A percentile compares a stretch with the other conserved stretches of the same genome.
Evolutionary conservation across 2,329 filamentous ascomycete genomes (phyloP).

Genomic region (Mycocentrospora acerina): DNA sequence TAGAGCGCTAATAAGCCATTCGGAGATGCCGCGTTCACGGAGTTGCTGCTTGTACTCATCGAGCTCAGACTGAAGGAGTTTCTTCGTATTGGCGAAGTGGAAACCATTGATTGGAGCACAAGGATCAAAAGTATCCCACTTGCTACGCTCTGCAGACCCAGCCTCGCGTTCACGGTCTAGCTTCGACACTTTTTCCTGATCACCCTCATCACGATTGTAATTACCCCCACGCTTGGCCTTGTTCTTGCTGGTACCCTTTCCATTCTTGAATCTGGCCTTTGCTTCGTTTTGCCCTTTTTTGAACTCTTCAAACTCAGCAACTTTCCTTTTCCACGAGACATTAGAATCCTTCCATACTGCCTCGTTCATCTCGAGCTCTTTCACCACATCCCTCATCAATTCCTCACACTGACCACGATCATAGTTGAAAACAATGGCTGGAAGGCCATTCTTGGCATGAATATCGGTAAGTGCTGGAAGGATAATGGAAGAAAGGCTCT

Average conservation of each 20-base stretch:
- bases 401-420: conserved; percentile 66
- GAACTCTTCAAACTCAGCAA: conserved; percentile 47
- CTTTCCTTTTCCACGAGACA: conserved; percentile 57
- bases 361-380: conserved; percentile 58
- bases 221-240: too few relatives aligned
- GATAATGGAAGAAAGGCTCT: conserved; percentile 45
- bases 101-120: too few relatives aligned
- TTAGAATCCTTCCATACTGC: conserved; percentile 58
- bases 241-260: too few relatives aligned
- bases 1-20: conserved; percentile 61
- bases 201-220: conserved; percentile 58
- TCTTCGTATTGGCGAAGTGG: conserved; percentile 67
- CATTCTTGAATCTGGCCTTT: too few relatives aligned
- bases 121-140: too few relatives aligned
- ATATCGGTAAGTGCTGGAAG: conserved; percentile 62
- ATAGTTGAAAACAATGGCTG: conserved; percentile 77
- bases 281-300: conserved; percentile 52
- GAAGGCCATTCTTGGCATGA: conserved; percentile 65
- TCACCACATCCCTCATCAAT: conserved; percentile 55
- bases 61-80: conserved; percentile 60
- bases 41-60: conserved; percentile 57
- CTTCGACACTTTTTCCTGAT: too few relatives aligned
- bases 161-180: too few relatives aligned
- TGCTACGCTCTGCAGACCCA: too few relatives aligned
- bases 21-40: conserved; percentile 51